These are phyloP conservation scores for Rhynchospora breviuscula DNA, from an alignment of 176 grass and related monocot genomes.

Conservation along the genomic window DNA sequence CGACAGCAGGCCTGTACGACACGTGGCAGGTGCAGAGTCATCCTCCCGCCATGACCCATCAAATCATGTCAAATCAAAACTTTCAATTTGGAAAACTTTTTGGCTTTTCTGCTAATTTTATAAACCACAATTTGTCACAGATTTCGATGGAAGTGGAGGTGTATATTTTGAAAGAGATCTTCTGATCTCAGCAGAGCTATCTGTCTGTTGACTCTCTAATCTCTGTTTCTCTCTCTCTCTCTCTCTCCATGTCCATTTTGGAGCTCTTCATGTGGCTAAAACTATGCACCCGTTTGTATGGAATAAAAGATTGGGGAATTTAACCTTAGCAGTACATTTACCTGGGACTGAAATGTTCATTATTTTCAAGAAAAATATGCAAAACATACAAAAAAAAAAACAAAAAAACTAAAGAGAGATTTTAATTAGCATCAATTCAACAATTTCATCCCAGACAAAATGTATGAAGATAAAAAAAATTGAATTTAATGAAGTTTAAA, in stretches of 20 bases:
- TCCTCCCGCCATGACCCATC: conserved; percentile 18
- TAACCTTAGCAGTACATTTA: too few species aligned
- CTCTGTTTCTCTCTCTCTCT: neutral
- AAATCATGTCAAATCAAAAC: conserved; percentile 19
- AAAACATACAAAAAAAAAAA: too few species aligned
- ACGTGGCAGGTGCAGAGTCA: neutral
- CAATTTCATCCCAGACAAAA: too few species aligned
- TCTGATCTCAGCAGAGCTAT: conserved; percentile 14
- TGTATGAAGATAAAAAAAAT: too few species aligned
- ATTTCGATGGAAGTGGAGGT: conserved; percentile 8
- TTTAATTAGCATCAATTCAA: too few species aligned
- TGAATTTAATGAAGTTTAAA: too few species aligned
- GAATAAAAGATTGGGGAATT: too few species aligned
- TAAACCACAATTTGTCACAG: neutral
- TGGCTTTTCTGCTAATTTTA: neutral
- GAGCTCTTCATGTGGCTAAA: too few species aligned
- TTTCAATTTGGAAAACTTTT: neutral
- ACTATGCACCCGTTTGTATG: too few species aligned
- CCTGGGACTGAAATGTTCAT: too few species aligned
- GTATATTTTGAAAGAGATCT: conserved; percentile 9
- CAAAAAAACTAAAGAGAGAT: too few species aligned
- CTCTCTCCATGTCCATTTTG: neutral
- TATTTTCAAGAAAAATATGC: too few species aligned
- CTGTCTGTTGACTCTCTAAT: conserved; percentile 12
- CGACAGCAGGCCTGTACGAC: neutral